Evolutionary conservation across 352 stramenopile species (phyloP), one percentile per base, ranked within the genome.

Genomic region (Phytophthora parvispora): DNA sequence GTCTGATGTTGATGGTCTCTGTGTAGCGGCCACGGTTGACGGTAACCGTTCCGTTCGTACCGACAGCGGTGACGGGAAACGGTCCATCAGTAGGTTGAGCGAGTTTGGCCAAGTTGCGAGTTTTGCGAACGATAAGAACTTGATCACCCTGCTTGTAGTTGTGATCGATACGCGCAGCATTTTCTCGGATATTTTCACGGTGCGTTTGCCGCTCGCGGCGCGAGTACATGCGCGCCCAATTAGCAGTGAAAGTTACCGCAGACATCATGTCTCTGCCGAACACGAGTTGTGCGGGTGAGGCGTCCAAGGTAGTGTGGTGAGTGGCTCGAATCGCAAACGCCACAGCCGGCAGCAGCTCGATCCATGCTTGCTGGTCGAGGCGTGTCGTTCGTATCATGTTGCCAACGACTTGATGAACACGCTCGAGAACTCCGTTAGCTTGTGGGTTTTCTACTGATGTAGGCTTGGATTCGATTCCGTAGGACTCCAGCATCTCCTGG

Each of bases 351-450:
- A 9, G 15, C 3, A 43, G 9, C 10, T 43, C 16, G 7, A 18
- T 66, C 47, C 58, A 66, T 5, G 13, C 4, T 13, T 52, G 58
- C 22, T 58, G n/a, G 29, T 47, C 38, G 7, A 58, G 31, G 8
- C 58, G 58, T 3, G 22, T 49, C 1, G 47, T 66, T 4, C 20
- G 32, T 6, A 54, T 22, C 27, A 54, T 34, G 28, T 63, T 63
- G 9, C n/a, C 55, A 6, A 43, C 15, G 0, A 63, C 42, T 34
- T 45, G 42, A 8, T 54, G 55, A 0, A 63, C 55, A 1, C 55
- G 27, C 12, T 63, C 42, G 4, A 63, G 12, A 1, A 63, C n/a
- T 1, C 15, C 18, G 24, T 63, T 63, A 1, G 27, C 55, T 5
- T 54, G 55, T 15, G 55, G 42, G 22, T 45, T 63, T 22, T 54